Base-by-base conservation (phyloP, 2,329 filamentous ascomycete species). In the Dactylellina parvicollis region DNA sequence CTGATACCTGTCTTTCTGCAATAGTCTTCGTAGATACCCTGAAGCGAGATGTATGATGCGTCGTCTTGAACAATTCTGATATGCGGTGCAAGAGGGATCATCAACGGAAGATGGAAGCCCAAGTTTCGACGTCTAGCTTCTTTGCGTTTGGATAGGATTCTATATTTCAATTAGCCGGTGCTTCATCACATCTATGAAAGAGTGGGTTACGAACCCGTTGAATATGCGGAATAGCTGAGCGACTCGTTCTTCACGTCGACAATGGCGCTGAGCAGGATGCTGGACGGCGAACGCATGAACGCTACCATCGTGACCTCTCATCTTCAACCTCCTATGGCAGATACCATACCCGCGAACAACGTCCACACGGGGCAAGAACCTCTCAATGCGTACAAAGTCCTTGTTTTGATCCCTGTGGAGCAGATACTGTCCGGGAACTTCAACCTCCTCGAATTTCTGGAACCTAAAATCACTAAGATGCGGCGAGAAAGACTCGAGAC, bases 361-460 rank as follows among this genome's bases (percentile, higher is more conserved):
- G 77, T 99, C 94, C 18, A 99, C 92, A 76, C 95, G 91, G 8
- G 96, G 93, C 77, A 99, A 82, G 86, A 99, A 99, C 22, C 94
- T 90, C 80, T 99, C 96, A 76, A 99, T 98, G 47, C 93, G 90
- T 76, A 99, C 90, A 80, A 99, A 99, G 80, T 99, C 95, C 78
- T 96, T 92, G 80, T 99, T 99, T 86, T 98, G 99, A 79, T 99
- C 96, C 81, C 95, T 96, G 82, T 97, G 95, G 79, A 76, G 26
- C 20, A 78, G 54, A 80, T 99, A 99, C 80, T 99, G 95, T 0
- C 95, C 95, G 2, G 96, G 96, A 34, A 99, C 88, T 81, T 99
- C 95, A 10, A 99, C 94, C 78, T 99, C 96, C 79, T 99, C 95
- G 77, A 99, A 97, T 81, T 97, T 98, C 80, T 95, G 89, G 84